A percentile compares a stretch with the other conserved stretches of the same genome.
Evolutionary conservation across 2,329 filamentous ascomycete species (phyloP).

Genomic region (Aaosphaeria arxii): DNA sequence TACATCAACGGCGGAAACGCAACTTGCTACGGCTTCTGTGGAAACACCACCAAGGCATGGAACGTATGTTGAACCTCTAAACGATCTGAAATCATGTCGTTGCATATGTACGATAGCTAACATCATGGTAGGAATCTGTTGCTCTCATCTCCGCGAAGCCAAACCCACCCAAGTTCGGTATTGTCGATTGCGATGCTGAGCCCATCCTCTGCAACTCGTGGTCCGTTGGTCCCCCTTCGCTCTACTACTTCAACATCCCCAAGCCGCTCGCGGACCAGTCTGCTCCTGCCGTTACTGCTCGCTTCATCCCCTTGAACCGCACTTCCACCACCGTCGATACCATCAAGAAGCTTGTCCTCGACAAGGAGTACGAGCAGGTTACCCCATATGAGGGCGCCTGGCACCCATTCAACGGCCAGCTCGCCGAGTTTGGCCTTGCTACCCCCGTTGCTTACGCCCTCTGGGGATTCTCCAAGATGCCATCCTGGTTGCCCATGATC

Average conservation of each 20-base stretch:
- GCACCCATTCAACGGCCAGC: slow-evolving; percentile 71
- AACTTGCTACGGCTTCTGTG: slow-evolving; percentile 73
- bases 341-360: slow-evolving; percentile 59
- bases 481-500: slow-evolving; percentile 76
- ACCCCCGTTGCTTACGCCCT: slow-evolving; percentile 66
- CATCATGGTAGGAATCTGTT: slow-evolving; percentile 53
- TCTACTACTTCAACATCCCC: slow-evolving; percentile 65
- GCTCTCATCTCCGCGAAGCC: slow-evolving; percentile 60
- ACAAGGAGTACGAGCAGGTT: slow-evolving; percentile 54
- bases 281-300: slow-evolving; percentile 62
- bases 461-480: slow-evolving; percentile 59
- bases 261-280: slow-evolving; percentile 60
- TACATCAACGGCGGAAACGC: slow-evolving; percentile 73
- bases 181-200: slow-evolving; percentile 72
- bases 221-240: slow-evolving; percentile 61
- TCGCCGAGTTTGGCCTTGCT: slow-evolving; percentile 61
- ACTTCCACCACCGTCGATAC: slow-evolving; percentile 65
- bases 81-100: neutral
- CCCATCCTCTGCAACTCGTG: slow-evolving; percentile 73
- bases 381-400: slow-evolving; percentile 63
- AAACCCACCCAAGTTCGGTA: slow-evolving; percentile 63
- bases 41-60: slow-evolving; percentile 59
- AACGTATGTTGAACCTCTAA: slow-evolving; percentile 38
- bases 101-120: slow-evolving; percentile 34
- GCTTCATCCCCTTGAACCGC: slow-evolving; percentile 65